phyloP scores from a whole-genome alignment of 257 asterid species.

The Ocimum tenuiflorum region DNA sequence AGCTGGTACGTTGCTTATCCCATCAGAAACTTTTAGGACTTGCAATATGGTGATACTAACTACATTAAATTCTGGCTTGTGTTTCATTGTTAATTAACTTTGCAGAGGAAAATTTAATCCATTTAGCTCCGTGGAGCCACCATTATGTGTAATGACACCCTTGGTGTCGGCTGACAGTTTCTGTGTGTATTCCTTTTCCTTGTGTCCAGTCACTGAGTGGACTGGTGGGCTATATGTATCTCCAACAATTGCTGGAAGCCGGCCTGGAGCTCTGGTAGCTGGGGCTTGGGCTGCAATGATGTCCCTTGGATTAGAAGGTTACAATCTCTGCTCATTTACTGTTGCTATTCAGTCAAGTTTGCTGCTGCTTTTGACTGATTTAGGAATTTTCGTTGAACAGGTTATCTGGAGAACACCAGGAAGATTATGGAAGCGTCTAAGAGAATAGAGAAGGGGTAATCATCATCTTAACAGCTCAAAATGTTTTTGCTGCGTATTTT shows the following conservation, averaged over 20 bases:
- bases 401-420: conserved; percentile 83
- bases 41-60: neutral
- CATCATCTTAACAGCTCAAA: conserved; percentile 1
- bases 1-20: conserved; percentile 65
- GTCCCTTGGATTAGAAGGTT: conserved; percentile 93
- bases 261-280: conserved; percentile 91
- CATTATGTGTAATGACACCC: neutral
- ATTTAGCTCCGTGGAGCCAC: neutral
- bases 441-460: conserved; percentile 77
- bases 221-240: conserved; percentile 95
- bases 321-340: conserved; percentile 2
- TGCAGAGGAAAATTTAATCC: neutral
- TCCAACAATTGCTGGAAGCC: conserved; percentile 96
- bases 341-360: neutral
- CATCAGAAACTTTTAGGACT: conserved; percentile 1
- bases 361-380: conserved; percentile 19
- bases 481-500: neutral
- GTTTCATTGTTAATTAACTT: neutral
- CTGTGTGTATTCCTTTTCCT: neutral
- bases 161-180: neutral
- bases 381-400: conserved; percentile 28
- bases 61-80: neutral
- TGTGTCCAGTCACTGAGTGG: conserved; percentile 82
- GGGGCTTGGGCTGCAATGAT: conserved; percentile 99
- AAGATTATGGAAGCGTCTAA: conserved; percentile 92